These are phyloP conservation scores for Pestalotiopsis sp. DNA, from an alignment of 2,329 filamentous ascomycete genomes.

Conservation along the genomic window DNA sequence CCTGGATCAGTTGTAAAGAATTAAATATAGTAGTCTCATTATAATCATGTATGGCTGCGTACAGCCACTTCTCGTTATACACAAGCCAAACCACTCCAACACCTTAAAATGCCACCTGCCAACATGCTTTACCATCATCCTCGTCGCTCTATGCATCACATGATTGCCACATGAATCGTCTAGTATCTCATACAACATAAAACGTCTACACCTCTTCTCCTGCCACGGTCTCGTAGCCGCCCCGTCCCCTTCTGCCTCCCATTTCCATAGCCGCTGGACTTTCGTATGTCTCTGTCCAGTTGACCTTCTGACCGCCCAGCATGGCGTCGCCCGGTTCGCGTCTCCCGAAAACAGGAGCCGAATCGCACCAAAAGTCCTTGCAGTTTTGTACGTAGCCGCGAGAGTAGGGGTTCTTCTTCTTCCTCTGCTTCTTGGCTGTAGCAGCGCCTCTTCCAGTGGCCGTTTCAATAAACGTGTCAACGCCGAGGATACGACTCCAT, in stretches of 20 bases:
- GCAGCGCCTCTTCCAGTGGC: conserved; percentile 82
- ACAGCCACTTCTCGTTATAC: conserved; percentile 5
- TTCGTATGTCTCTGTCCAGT: conserved; percentile 91
- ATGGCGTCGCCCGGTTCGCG: conserved; percentile 74
- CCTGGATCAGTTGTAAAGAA: neutral
- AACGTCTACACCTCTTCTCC: conserved; percentile 46
- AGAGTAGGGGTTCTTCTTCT: conserved; percentile 80
- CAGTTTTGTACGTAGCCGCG: conserved; percentile 86
- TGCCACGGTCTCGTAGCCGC: conserved; percentile 66
- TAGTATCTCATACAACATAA: neutral
- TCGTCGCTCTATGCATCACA: neutral
- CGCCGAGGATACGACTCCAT: conserved; percentile 83
- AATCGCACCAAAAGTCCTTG: conserved; percentile 94
- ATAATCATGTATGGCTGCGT: conserved; percentile 1
- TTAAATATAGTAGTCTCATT: conserved; percentile 1
- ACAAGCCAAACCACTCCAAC: neutral
- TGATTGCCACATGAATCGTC: neutral
- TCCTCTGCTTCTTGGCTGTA: conserved; percentile 49
- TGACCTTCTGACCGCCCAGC: conserved; percentile 77
- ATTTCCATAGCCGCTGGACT: conserved; percentile 70
- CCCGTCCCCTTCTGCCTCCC: conserved; percentile 48
- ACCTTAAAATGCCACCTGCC: neutral
- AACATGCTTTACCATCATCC: neutral
- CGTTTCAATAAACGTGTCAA: conserved; percentile 93
- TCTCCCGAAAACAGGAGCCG: conserved; percentile 76